These are phyloP conservation scores for Areca catechu DNA, from an alignment of 176 grass and related monocot species.

Conservation along the genomic window DNA sequence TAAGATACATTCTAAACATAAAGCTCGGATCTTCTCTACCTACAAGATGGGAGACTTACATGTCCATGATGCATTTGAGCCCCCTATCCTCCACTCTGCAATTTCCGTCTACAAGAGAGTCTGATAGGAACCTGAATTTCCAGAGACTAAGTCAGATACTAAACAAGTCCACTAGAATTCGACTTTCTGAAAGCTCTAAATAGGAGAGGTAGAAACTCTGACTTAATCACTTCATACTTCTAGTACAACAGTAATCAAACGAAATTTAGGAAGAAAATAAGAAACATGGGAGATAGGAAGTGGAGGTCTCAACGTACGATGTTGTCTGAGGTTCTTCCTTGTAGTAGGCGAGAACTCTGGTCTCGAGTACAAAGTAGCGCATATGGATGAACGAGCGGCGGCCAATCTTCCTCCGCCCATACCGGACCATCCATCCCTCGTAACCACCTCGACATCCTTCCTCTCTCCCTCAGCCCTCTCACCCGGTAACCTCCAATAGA, in stretches of 20 bases:
- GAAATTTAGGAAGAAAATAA: too few relatives aligned
- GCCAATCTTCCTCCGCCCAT: constrained; percentile 81
- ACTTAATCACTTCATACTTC: too few relatives aligned
- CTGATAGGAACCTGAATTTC: constrained; percentile 67
- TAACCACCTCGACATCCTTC: constrained; percentile 52
- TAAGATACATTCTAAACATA: too few relatives aligned
- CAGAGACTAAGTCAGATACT: neutral
- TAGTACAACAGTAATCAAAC: too few relatives aligned
- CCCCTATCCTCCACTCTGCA: constrained; percentile 97
- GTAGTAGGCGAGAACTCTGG: constrained; percentile 67
- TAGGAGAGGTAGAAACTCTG: neutral
- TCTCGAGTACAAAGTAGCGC: constrained; percentile 90
- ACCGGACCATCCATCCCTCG: constrained; percentile 96
- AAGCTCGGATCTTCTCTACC: too few relatives aligned
- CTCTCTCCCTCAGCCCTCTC: neutral
- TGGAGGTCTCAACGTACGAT: constrained; percentile 12
- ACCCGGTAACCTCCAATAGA: neutral
- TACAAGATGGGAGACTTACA: constrained; percentile 21
- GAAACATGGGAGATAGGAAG: neutral
- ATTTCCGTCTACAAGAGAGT: constrained; percentile 78
- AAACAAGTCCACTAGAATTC: neutral
- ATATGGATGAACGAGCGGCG: constrained; percentile 72
- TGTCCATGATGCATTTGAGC: constrained; percentile 85
- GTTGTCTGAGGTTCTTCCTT: constrained; percentile 85
- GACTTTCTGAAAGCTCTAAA: neutral